Percentiles rank a stretch among this genome's conserved stretches.
Conservation (phyloP, 805 yeast species). For the Ogataea saltuana region DNA sequence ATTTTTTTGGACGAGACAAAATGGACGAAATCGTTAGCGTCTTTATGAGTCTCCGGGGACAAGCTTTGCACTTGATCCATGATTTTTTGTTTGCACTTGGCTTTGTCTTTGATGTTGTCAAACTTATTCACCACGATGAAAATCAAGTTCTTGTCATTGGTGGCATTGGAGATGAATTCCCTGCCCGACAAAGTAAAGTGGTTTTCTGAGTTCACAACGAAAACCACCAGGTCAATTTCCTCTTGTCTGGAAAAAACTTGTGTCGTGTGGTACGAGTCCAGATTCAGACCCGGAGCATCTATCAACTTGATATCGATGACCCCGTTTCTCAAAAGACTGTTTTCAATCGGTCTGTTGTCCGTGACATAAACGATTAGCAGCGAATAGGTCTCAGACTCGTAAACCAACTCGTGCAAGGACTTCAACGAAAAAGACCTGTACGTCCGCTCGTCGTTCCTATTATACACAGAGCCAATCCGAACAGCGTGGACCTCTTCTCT, state of each 20-base stretch:
- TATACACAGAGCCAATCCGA: conserved; percentile 53
- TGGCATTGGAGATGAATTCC: conserved; percentile 88
- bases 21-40: conserved; percentile 88
- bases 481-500: conserved; percentile 94
- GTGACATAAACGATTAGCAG: conserved; percentile 78
- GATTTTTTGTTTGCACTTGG: conserved; percentile 73
- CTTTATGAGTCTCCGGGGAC: conserved; percentile 90
- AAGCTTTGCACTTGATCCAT: conserved; percentile 81
- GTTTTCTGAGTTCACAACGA: conserved; percentile 94
- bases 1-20: conserved; percentile 72
- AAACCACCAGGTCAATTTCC: conserved; percentile 93
- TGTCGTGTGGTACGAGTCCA: conserved; percentile 91
- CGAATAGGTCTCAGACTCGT: conserved; percentile 67
- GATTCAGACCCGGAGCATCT: conserved; percentile 96
- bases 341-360: conserved; percentile 67
- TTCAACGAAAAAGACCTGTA: conserved; percentile 55
- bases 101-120: conserved; percentile 80
- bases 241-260: conserved; percentile 95
- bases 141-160: conserved; percentile 86
- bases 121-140: conserved; percentile 93
- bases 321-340: conserved; percentile 81
- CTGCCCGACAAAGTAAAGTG: conserved; percentile 93
- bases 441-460: conserved; percentile 60
- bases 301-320: conserved; percentile 88
- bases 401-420: conserved; percentile 68